Percentiles rank a stretch among this genome's conserved stretches.
phyloP scores from a whole-genome alignment of 2,329 filamentous ascomycete species.

The Penicillium carneum region DNA sequence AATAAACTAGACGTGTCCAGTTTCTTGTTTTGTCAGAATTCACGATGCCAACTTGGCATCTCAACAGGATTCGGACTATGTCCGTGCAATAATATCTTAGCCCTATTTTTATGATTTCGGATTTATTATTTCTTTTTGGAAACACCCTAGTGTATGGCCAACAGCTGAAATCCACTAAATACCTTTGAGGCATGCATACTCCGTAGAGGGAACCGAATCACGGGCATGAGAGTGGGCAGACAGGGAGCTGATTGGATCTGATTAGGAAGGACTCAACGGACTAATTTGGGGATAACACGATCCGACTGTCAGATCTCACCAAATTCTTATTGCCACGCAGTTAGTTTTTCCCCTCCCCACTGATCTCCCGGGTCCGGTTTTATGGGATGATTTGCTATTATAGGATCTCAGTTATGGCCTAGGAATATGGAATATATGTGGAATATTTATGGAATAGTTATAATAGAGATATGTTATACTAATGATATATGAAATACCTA shows the following conservation, averaged over 20 bases:
- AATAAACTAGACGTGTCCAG: conserved; percentile 1
- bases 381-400: conserved; percentile 5
- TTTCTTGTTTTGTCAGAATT: not conserved
- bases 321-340: conserved; percentile 28
- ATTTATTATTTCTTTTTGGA: not conserved
- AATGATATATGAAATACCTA: no score
- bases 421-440: not conserved
- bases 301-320: conserved; percentile 33
- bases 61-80: not conserved
- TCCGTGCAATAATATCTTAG: not conserved
- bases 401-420: conserved; percentile 12
- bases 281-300: conserved; percentile 22
- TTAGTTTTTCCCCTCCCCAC: not conserved
- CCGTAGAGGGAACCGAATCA: not conserved
- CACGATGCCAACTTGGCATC: conserved; percentile 1
- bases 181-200: not conserved
- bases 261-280: conserved; percentile 21
- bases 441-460: not conserved
- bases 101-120: not conserved
- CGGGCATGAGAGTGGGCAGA: not conserved
- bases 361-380: conserved; percentile 12
- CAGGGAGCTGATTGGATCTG: conserved; percentile 23
- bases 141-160: conserved; percentile 10
- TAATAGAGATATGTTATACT: not conserved
- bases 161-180: conserved; percentile 9